Evolutionary conservation across 139 green algal genomes (phyloP).

Genomic region (Nannochloris sp.): DNA sequence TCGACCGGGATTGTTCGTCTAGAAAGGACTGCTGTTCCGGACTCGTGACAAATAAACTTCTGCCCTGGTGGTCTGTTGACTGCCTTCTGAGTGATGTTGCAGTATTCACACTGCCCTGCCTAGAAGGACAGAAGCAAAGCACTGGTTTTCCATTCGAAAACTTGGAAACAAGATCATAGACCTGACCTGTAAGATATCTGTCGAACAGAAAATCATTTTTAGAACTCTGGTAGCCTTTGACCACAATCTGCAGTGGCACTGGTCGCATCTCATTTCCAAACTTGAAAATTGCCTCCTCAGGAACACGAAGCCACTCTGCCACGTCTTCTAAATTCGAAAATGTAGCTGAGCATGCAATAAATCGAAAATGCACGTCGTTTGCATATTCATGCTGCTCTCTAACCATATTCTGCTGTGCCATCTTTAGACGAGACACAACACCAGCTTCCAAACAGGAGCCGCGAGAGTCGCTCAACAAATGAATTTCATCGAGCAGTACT

Average conservation of each 20-base stretch:
- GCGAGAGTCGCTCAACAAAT: constrained; percentile 70
- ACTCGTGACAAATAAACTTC: constrained; percentile 28
- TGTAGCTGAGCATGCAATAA: constrained; percentile 76
- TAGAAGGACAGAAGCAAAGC: constrained; percentile 88
- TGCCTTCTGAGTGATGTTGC: constrained; percentile 46
- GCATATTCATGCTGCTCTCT: neutral
- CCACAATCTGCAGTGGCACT: constrained; percentile 65
- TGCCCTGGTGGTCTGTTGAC: neutral
- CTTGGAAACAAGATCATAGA: constrained; percentile 59
- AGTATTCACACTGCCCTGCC: constrained; percentile 68
- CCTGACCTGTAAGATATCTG: constrained; percentile 55
- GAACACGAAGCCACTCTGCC: constrained; percentile 55
- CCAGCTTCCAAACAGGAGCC: constrained; percentile 73
- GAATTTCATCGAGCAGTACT: constrained; percentile 87
- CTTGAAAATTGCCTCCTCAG: constrained; percentile 27
- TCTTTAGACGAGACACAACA: constrained; percentile 68
- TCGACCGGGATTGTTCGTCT: constrained; percentile 1
- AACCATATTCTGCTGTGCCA: constrained; percentile 58
- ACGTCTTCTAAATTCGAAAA: constrained; percentile 74
- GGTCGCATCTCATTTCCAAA: constrained; percentile 87
- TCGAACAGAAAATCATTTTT: constrained; percentile 80
- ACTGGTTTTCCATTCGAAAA: constrained; percentile 60
- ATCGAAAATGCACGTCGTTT: constrained; percentile 39
- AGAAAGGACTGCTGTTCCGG: constrained; percentile 34
- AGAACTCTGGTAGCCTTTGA: constrained; percentile 55